A percentile compares a stretch with the other conserved stretches of the same genome.
Evolutionary conservation across 2,329 filamentous ascomycete species (phyloP).

Genomic region (Colletotrichum truncatum): DNA sequence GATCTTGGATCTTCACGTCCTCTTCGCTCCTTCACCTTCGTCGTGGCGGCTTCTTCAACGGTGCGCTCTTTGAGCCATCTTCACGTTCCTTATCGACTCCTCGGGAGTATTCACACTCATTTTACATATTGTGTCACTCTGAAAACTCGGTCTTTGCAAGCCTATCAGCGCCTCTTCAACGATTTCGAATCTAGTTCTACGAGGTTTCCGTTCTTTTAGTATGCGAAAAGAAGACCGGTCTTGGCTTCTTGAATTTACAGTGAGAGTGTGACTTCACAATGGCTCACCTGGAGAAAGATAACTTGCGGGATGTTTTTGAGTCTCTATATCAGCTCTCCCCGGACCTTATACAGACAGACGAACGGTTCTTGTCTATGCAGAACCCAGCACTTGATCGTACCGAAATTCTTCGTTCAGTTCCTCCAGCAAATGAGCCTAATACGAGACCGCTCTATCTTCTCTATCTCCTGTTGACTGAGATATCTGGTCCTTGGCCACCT

Average conservation of each 20-base stretch:
- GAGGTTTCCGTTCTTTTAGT: background rate
- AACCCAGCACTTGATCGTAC: background rate
- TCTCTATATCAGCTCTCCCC: background rate
- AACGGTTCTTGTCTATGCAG: background rate
- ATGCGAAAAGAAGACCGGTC: no score
- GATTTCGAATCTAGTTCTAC: background rate
- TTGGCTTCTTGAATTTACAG: background rate
- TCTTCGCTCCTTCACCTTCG: background rate
- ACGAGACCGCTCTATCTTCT: conserved; percentile 38
- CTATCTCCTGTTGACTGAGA: conserved; percentile 34
- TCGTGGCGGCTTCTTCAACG: background rate
- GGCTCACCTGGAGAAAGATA: background rate
- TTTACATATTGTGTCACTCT: background rate
- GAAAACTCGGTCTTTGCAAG: background rate
- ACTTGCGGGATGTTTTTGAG: background rate
- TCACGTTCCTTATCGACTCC: background rate
- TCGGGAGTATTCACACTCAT: background rate
- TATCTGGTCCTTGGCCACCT: conserved; percentile 39
- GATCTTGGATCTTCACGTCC: background rate
- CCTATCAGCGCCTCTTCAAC: background rate
- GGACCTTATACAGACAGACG: background rate
- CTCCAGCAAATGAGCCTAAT: conserved; percentile 31
- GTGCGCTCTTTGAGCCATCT: background rate
- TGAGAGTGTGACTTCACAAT: background rate
- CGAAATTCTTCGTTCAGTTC: conserved; percentile 35